Percentiles rank a stretch among this genome's conserved stretches.
These are phyloP conservation scores for Trichosanthes truncata DNA, from an alignment of 306 rosid species.

Conservation along the genomic window DNA sequence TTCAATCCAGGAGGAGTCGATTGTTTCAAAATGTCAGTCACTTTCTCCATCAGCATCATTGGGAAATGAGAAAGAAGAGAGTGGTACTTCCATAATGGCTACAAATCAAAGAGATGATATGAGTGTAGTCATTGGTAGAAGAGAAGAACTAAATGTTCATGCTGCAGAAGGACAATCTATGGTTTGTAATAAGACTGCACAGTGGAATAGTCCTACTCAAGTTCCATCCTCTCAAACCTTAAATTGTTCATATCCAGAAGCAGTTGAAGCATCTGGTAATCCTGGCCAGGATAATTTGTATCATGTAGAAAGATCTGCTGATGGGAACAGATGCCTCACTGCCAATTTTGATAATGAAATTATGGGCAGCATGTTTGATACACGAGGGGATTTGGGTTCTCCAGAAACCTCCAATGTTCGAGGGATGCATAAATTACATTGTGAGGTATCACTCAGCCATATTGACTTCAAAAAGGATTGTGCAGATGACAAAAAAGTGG, in stretches of 20 bases:
- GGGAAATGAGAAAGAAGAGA: slow-evolving; percentile 28
- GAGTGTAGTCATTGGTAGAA: slow-evolving; percentile 20
- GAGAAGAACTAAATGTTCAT: slow-evolving; percentile 23
- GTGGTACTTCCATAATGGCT: slow-evolving; percentile 18
- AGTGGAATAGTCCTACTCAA: slow-evolving; percentile 8
- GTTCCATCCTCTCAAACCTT: slow-evolving; percentile 7
- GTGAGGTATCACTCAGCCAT: slow-evolving; percentile 15
- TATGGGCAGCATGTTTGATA: slow-evolving; percentile 26
- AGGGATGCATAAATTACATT: slow-evolving; percentile 18
- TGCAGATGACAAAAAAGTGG: slow-evolving; percentile 26
- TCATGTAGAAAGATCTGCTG: slow-evolving; percentile 18
- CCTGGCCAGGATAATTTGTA: slow-evolving; percentile 30
- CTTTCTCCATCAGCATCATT: slow-evolving; percentile 19
- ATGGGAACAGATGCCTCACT: slow-evolving; percentile 22
- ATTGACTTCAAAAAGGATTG: slow-evolving; percentile 22
- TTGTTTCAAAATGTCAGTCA: slow-evolving; percentile 21
- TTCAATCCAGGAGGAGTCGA: slow-evolving; percentile 21
- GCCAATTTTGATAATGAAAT: slow-evolving; percentile 37
- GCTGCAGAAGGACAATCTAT: slow-evolving; percentile 23
- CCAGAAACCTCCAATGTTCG: slow-evolving; percentile 33
- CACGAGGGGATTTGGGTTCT: slow-evolving; percentile 26
- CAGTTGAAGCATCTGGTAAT: slow-evolving; percentile 32
- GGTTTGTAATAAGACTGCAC: slow-evolving; percentile 12
- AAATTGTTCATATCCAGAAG: slow-evolving; percentile 8
- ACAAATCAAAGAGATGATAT: slow-evolving; percentile 24